Evolutionary conservation across 805 yeast species (phyloP).

Genomic region (Candida nemodendra): DNA sequence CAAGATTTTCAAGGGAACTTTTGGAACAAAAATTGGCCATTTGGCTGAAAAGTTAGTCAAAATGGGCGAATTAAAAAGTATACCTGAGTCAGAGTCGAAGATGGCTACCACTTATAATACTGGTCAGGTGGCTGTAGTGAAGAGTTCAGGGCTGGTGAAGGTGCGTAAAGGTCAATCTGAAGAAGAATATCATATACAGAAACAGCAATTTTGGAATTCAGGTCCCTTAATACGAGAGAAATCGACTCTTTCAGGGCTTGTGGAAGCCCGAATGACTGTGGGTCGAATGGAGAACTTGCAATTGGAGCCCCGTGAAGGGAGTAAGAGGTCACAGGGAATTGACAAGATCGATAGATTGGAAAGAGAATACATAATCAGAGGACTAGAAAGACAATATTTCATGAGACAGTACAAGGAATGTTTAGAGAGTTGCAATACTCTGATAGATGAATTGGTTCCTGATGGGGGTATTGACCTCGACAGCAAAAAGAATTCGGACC

Average conservation of each 20-base stretch:
- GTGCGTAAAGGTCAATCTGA: constrained; percentile 69
- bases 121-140: constrained; percentile 45
- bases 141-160: constrained; percentile 45
- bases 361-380: constrained; percentile 53
- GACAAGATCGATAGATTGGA: constrained; percentile 48
- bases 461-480: constrained; percentile 25
- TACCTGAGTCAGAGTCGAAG: background rate
- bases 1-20: too few species aligned
- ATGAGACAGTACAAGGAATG: constrained; percentile 52
- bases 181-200: constrained; percentile 58
- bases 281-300: background rate
- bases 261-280: background rate
- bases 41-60: constrained; percentile 1
- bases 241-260: constrained; percentile 37
- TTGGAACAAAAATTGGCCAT: too few species aligned
- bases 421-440: constrained; percentile 39
- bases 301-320: constrained; percentile 15
- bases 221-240: constrained; percentile 60
- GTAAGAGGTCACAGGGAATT: constrained; percentile 18
- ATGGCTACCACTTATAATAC: constrained; percentile 22
- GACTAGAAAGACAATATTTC: constrained; percentile 64
- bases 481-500: constrained; percentile 39
- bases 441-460: constrained; percentile 28
- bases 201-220: constrained; percentile 41
- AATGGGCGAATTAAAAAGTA: constrained; percentile 2